These are phyloP conservation scores for Postia placenta DNA, from an alignment of 768 basidiomycete species.

Conservation along the genomic window DNA sequence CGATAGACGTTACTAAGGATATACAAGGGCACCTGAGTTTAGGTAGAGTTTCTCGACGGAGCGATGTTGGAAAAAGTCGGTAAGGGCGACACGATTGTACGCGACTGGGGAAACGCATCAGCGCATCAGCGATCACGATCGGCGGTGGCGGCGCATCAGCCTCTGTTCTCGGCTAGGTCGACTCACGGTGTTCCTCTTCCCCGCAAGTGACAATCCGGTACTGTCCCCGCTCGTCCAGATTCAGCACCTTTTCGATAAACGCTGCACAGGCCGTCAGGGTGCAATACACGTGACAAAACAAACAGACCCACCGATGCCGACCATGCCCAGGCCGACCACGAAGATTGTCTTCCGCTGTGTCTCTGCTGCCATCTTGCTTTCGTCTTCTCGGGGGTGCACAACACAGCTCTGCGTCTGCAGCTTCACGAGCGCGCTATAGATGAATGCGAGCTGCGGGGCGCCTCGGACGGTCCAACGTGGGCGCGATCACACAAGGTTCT, in stretches of 20 bases:
- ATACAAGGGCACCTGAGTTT: constrained; percentile 36
- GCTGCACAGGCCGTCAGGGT: constrained; percentile 25
- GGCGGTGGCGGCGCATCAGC: not conserved
- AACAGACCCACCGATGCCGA: constrained; percentile 43
- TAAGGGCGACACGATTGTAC: constrained; percentile 52
- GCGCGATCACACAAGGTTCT: not conserved
- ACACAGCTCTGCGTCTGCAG: too few species aligned
- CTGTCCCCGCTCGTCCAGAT: constrained; percentile 40
- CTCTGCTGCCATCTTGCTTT: not conserved
- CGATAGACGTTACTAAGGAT: not conserved
- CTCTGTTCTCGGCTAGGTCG: too few species aligned
- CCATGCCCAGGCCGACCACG: constrained; percentile 55
- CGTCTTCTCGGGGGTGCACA: too few species aligned
- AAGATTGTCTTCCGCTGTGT: constrained; percentile 25
- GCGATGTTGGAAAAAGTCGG: constrained; percentile 59
- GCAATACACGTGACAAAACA: not conserved
- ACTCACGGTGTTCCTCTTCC: constrained; percentile 36
- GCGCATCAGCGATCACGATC: not conserved
- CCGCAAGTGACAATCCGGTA: constrained; percentile 57
- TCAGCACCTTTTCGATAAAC: constrained; percentile 65
- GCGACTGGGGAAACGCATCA: constrained; percentile 29
- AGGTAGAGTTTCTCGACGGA: constrained; percentile 55
- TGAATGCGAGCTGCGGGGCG: not conserved
- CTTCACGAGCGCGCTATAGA: not conserved
- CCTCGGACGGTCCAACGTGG: not conserved